These are phyloP conservation scores for Liquidambar formosana DNA, from an alignment of 164 flowering plant species.

Conservation along the genomic window DNA sequence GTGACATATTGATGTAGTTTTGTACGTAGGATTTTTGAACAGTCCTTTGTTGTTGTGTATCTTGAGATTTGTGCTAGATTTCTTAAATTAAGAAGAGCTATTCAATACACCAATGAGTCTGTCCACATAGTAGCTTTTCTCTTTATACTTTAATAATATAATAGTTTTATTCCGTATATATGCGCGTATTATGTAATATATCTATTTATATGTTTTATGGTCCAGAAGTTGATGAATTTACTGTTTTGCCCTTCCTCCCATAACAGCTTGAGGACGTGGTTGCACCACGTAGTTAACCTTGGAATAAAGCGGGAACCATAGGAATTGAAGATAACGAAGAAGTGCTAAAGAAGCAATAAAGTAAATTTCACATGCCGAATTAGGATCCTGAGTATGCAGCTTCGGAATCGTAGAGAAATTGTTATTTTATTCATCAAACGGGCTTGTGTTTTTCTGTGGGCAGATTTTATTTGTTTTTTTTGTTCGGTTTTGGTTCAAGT, in stretches of 20 bases:
- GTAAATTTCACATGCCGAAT: not conserved
- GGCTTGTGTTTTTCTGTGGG: slow-evolving; percentile 15
- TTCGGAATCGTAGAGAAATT: slow-evolving; percentile 6
- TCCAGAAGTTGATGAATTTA: slow-evolving; percentile 10
- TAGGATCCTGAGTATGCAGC: not conserved
- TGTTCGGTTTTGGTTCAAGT: not conserved
- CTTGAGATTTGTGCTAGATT: no score
- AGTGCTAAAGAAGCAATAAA: not conserved
- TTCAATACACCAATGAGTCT: no score
- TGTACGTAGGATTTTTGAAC: no score
- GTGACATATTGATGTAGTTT: no score
- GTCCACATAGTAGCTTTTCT: no score
- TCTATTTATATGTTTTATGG: not conserved
- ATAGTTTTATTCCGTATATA: no score
- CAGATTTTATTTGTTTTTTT: slow-evolving; percentile 10
- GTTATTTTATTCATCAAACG: not conserved
- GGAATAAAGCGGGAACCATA: slow-evolving; percentile 28
- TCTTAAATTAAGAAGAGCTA: no score
- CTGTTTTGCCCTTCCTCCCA: not conserved
- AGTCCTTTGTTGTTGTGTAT: no score
- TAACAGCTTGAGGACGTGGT: slow-evolving; percentile 26
- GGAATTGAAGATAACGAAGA: slow-evolving; percentile 27
- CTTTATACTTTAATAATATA: no score
- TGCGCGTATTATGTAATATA: no score
- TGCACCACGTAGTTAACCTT: slow-evolving; percentile 39